Percentiles rank a stretch among this genome's conserved stretches.
These are phyloP conservation scores for Ophiorrhiza pumila DNA, from an alignment of 257 asterid genomes.

Conservation along the genomic window DNA sequence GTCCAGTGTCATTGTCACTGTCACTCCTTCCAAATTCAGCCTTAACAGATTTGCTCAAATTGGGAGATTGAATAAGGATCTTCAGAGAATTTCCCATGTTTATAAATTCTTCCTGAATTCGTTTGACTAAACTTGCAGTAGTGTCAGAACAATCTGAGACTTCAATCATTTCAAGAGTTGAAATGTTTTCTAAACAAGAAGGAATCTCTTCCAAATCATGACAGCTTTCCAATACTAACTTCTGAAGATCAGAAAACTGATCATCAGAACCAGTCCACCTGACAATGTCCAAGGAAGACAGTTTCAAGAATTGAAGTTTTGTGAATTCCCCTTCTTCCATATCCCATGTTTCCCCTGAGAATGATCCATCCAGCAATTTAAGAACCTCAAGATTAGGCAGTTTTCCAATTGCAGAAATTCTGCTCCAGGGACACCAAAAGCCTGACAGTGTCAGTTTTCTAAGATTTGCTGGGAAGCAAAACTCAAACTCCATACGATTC, in stretches of 20 bases:
- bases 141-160: neutral
- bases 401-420: neutral
- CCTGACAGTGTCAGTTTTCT: neutral
- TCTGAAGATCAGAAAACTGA: too few species aligned
- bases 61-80: too few species aligned
- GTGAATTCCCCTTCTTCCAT: too few species aligned
- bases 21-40: too few species aligned
- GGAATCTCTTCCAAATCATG: neutral
- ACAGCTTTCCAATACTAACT: too few species aligned
- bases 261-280: neutral
- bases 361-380: too few species aligned
- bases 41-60: too few species aligned
- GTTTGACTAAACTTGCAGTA: neutral
- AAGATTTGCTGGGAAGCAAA: neutral
- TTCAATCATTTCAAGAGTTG: neutral
- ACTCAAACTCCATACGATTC: neutral
- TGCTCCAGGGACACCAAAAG: neutral
- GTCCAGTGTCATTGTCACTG: too few species aligned
- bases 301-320: too few species aligned
- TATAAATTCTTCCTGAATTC: neutral
- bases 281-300: too few species aligned
- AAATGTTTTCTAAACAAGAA: neutral
- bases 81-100: too few species aligned
- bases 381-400: slow-evolving; percentile 1
- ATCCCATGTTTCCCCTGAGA: too few species aligned